phyloP scores from a whole-genome alignment of 1,284 basidiomycete species.

The Ceratobasidium sp. region DNA sequence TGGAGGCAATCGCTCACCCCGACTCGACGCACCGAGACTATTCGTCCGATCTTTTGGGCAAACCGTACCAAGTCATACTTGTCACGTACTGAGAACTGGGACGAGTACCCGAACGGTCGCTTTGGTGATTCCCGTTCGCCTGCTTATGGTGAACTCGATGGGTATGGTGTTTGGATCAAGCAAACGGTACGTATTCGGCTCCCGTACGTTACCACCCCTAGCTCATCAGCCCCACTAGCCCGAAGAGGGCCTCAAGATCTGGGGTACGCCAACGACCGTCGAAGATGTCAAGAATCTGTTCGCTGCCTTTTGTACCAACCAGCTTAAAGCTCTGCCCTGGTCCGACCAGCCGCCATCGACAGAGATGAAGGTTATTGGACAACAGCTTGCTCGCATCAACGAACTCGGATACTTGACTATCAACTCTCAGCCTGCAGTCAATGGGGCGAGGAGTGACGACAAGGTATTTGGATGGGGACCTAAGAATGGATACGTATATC shows the following conservation, averaged over 20 bases:
- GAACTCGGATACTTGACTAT: constrained; percentile 93
- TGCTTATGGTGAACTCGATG: constrained; percentile 97
- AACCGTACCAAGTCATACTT: constrained; percentile 92
- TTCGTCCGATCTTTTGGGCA: constrained; percentile 96
- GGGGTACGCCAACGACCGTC: constrained; percentile 81
- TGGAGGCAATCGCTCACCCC: constrained; percentile 95
- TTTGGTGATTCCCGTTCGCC: constrained; percentile 97
- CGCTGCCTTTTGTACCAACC: constrained; percentile 75
- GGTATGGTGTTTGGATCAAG: constrained; percentile 88
- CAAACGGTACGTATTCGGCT: constrained; percentile 65
- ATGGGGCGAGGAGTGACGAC: constrained; percentile 88
- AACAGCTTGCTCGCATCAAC: constrained; percentile 85
- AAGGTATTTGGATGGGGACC: constrained; percentile 94
- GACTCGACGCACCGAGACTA: constrained; percentile 83
- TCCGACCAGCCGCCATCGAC: constrained; percentile 87
- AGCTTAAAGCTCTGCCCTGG: constrained; percentile 88
- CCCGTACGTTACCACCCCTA: background rate
- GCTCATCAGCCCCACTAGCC: constrained; percentile 58
- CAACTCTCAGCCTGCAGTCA: constrained; percentile 97
- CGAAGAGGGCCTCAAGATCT: constrained; percentile 84
- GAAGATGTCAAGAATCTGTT: constrained; percentile 79
- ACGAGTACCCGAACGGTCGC: constrained; percentile 98
- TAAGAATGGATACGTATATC: constrained; percentile 92
- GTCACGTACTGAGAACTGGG: constrained; percentile 95
- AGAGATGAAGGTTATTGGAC: constrained; percentile 86